Conservation (phyloP, 768 basidiomycete species). For the Mycena rosella region DNA sequence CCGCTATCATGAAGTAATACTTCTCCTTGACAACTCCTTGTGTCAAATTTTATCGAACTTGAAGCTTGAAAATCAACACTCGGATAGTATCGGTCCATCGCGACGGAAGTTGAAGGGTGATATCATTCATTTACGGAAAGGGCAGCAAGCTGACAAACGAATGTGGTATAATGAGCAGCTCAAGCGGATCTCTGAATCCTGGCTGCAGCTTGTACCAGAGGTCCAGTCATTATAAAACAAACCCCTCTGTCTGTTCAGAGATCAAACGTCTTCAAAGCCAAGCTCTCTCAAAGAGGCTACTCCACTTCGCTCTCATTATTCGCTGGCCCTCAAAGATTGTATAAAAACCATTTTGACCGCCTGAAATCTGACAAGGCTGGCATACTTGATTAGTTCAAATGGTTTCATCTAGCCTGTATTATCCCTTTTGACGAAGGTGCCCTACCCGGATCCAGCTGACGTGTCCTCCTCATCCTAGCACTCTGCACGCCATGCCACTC, state of each 20-base stretch:
- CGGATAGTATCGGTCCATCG: background rate
- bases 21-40: background rate
- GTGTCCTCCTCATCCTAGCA: too few species aligned
- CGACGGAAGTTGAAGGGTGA: background rate
- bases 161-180: background rate
- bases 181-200: background rate
- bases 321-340: background rate
- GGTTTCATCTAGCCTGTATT: too few species aligned
- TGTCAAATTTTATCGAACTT: conserved; percentile 2
- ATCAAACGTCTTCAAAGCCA: conserved; percentile 13
- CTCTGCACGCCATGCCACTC: too few species aligned
- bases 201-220: conserved; percentile 25
- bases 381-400: background rate
- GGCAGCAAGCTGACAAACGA: background rate
- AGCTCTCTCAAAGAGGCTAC: conserved; percentile 4
- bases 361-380: background rate
- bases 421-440: too few species aligned
- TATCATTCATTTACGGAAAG: background rate
- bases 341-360: background rate
- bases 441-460: too few species aligned
- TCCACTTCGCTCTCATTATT: conserved; percentile 1
- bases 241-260: conserved; percentile 7
- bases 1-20: background rate
- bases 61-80: conserved; percentile 1
- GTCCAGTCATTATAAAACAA: conserved; percentile 15